Conservation (phyloP, 768 basidiomycete genomes). For the Boletus speciosus region DNA sequence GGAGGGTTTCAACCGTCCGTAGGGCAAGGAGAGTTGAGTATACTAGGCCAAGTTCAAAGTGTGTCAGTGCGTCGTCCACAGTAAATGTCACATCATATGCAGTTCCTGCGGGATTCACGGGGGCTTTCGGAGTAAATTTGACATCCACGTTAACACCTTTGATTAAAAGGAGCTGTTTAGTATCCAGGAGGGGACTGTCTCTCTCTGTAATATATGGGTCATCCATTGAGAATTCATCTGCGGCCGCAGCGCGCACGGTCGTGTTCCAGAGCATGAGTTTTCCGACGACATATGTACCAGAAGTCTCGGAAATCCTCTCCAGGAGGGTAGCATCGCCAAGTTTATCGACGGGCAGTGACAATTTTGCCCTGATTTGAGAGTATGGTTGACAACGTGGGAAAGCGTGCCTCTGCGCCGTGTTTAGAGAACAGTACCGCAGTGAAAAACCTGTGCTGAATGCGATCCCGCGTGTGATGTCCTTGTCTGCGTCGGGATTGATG, state of each 20-base stretch:
- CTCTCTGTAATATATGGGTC: constrained; percentile 57
- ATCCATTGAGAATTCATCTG: constrained; percentile 66
- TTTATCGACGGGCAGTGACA: constrained; percentile 53
- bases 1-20: constrained; percentile 46
- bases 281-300: constrained; percentile 39
- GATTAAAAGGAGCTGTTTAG: constrained; percentile 44
- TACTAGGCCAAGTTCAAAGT: constrained; percentile 60
- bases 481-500: constrained; percentile 66
- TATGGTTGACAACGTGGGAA: constrained; percentile 27
- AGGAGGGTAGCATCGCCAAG: constrained; percentile 43
- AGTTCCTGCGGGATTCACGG: constrained; percentile 8
- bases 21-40: constrained; percentile 68
- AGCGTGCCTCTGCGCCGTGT: constrained; percentile 13
- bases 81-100: constrained; percentile 43
- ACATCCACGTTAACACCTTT: constrained; percentile 31
- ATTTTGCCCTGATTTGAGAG: constrained; percentile 47
- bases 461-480: constrained; percentile 67
- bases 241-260: constrained; percentile 56
- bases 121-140: constrained; percentile 14
- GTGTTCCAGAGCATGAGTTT: constrained; percentile 46
- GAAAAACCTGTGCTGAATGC: constrained; percentile 54
- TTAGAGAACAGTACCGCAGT: constrained; percentile 53
- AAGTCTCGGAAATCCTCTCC: constrained; percentile 33
- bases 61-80: constrained; percentile 51
- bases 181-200: constrained; percentile 43